Base-by-base conservation (phyloP, 2,329 filamentous ascomycete genomes). In the Botryotinia calthae region DNA sequence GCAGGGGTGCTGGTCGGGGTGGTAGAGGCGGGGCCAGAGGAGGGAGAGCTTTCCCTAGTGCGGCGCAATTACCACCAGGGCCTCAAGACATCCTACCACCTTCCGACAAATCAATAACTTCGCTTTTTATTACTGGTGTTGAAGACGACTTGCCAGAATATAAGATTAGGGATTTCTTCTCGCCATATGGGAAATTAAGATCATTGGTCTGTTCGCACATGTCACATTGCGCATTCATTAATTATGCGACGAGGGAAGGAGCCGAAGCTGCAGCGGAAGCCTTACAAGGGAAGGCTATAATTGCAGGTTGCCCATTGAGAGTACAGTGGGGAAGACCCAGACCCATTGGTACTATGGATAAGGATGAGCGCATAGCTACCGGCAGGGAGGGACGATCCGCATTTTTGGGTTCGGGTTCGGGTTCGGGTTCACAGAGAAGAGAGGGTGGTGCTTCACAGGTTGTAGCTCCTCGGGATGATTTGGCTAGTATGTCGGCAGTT, bases 111-210 rank as follows among this genome's bases (percentile, higher is more conserved):
- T 96, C 93, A 74, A 92, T 99, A 80, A 97, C 93, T 78, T 98
- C 95, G 0, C 87, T 99, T 0, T 99, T 99, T 80, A 88, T 98
- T 44, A 98, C 95, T 0, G 97, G 96, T 14, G 90, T 99, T 2
- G 96, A 99, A 82, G 96, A 99, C 80, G 96, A 99, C 79, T 86
- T 99, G 10, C 95, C 95, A 2, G 96, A 99, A 82, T 91, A 95
- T 82, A 94, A 95, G 79, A 86, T 99, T 40, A 92, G 96, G 65
- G 91, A 94, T 3, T 96, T 97, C 82, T 99, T 99, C 85, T 90
- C 93, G 74, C 88, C 89, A 28, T 94, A 95, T 79, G 96, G 96
- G 75, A 93, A 95, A 80, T 91, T 99, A 74, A 93, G 96, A 79
- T 98, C 94, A 40, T 84, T 99, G 25, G 91, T 99, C 54, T 98